Percentiles rank a stretch among this genome's conserved stretches.
phyloP scores from a whole-genome alignment of 2,329 filamentous ascomycete species.

The Fusarium chaquense region DNA sequence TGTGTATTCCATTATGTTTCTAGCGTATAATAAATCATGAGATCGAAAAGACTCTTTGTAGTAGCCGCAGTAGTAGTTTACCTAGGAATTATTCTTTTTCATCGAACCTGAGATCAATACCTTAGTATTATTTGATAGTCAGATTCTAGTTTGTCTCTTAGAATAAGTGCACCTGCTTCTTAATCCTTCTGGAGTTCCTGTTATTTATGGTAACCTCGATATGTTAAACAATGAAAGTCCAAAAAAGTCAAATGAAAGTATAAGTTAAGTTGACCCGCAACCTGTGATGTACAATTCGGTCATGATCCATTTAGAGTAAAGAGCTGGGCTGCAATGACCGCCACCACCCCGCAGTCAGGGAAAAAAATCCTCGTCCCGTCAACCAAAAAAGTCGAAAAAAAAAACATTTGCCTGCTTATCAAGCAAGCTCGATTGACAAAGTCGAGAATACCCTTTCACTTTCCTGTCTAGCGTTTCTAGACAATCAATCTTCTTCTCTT shows the following conservation, averaged over 20 bases:
- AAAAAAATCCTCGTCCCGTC: conserved; percentile 43
- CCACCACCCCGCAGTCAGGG: conserved; percentile 47
- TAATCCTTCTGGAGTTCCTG: not conserved
- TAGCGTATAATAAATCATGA: no score
- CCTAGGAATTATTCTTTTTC: not conserved
- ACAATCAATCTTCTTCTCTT: not conserved
- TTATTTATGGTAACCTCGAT: no score
- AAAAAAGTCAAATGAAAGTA: not conserved
- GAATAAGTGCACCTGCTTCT: not conserved
- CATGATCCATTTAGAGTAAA: conserved; percentile 13
- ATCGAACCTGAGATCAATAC: not conserved
- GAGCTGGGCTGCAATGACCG: conserved; percentile 30
- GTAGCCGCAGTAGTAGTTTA: not conserved
- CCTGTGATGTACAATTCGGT: not conserved
- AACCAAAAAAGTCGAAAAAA: conserved; percentile 36
- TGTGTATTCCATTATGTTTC: not conserved
- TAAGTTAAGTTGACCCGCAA: not conserved
- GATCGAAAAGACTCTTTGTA: not conserved
- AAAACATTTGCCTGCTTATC: conserved; percentile 47
- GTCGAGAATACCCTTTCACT: not conserved
- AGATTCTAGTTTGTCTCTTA: not conserved
- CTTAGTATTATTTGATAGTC: not conserved
- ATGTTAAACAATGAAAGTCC: not conserved
- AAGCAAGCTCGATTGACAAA: conserved; percentile 45
- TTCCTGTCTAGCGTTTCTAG: not conserved